Percentiles rank a stretch among this genome's conserved stretches.
Conservation (phyloP, 2,329 filamentous ascomycete genomes). For the Lecanoromycetidae sp. region DNA sequence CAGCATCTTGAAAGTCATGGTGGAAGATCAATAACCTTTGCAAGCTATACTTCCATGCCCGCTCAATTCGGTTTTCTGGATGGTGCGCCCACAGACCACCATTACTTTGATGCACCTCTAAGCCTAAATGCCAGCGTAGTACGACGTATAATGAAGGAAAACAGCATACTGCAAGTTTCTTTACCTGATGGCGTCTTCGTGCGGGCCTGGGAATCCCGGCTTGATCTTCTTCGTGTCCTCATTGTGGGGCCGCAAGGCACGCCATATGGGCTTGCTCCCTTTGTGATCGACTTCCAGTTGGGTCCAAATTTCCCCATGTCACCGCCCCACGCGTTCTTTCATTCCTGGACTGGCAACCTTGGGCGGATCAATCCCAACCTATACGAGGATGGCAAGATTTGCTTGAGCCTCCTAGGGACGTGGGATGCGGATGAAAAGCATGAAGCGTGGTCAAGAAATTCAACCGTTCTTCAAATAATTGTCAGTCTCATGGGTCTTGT, state of each 20-base stretch:
- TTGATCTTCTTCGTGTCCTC: conserved; percentile 47
- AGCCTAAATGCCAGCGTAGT: conserved; percentile 25
- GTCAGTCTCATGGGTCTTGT: conserved; percentile 47
- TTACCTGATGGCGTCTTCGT: conserved; percentile 46
- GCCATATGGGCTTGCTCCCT: conserved; percentile 49
- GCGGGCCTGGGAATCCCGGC: conserved; percentile 46
- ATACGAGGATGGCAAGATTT: conserved; percentile 52
- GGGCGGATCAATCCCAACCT: conserved; percentile 50
- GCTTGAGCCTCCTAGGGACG: conserved; percentile 46
- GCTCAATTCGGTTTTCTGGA: conserved; percentile 28
- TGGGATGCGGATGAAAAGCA: conserved; percentile 43
- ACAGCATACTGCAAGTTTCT: conserved; percentile 43
- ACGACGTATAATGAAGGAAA: conserved; percentile 45
- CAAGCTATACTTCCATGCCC: conserved; percentile 2
- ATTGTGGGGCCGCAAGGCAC: conserved; percentile 48
- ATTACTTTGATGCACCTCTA: conserved; percentile 24
- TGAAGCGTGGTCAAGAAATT: conserved; percentile 44
- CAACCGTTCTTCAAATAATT: conserved; percentile 45
- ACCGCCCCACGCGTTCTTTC: conserved; percentile 46
- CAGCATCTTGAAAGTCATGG: too few species aligned
- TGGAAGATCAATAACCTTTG: not conserved
- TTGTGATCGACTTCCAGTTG: conserved; percentile 48
- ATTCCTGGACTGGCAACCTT: conserved; percentile 43
- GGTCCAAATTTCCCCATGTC: conserved; percentile 37
- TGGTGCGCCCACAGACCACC: conserved; percentile 32